Base-by-base conservation (phyloP, 2,329 filamentous ascomycete species). In the Escovopsis sp. region DNA sequence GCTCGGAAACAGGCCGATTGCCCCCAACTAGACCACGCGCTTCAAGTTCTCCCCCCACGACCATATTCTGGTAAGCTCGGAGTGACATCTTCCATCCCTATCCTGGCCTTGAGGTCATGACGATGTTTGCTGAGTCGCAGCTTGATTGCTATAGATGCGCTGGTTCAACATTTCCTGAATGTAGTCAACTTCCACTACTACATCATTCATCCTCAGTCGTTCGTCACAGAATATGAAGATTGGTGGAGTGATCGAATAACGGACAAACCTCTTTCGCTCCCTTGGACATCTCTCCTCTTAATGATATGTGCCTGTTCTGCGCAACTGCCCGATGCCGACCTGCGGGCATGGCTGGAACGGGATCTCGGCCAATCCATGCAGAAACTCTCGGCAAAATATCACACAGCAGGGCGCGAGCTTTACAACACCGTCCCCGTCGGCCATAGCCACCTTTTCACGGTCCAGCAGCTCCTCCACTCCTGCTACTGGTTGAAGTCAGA, bases 121-220 rank as follows among this genome's bases (percentile, higher is more conserved):
- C 20, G 3, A 20, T 20, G 20, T 20, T n/a, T 7, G 4, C 10
- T 2, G 9, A 14, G n/a, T 13, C 10, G 34, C 15, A 13, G 12
- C 12, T 13, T 14, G 10, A 20, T 20, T 20, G 6, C 20, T 29
- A 3, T 36, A 64, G 61, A 63, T 43, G 50, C 48, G 9, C 50
- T 64, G 7, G 53, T 64, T 9, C 56, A 64, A 33, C 60, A 61
- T 47, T 64, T 63, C 40, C 48, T 64, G 12, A 51, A 53, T 39
- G 52, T 55, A 34, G 59, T 58, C 45, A 64, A 64, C 44, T 63
- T 53, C 39, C 60, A 63, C 44, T 59, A 61, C 51, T 63, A 63
- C 43, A 57, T 63, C 39, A 47, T 62, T 27, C 61, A 64, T 41
- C 57, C 61, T 0, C 46, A 54, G 0, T 49, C 51, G 5, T 63